Base-by-base conservation (phyloP, 306 rosid species). In the Vigna reflexopilosa region DNA sequence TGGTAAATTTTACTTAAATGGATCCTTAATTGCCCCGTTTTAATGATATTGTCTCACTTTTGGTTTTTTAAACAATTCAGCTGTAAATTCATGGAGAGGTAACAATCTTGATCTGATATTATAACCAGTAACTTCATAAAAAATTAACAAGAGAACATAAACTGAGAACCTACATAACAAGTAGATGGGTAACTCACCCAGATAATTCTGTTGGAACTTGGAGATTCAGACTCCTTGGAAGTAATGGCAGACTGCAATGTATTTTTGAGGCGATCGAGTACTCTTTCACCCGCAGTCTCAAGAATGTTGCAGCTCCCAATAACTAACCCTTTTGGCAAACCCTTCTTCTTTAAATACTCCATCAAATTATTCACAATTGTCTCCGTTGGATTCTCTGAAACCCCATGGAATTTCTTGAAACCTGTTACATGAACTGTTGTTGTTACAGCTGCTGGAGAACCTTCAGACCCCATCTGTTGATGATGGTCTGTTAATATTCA, bases 361-460 rank as follows among this genome's bases (percentile, higher is more conserved):
- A 42, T 58, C 73, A 95, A 89, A 40, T 90, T 88, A 80, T 62
- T 79, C 65, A 88, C 97, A 64, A 92, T 84, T 3, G 88, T 83
- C 85, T 95, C 98, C 0, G 98, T 95, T 3, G 98, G 98, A 83
- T 95, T 95, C 81, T 91, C 97, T 0, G 96, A 90, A 88, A 95
- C 98, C 75, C 98, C 98, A 57, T 95, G 98, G 86, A 95, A 95
- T 87, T 91, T 95, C 93, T 90, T 92, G 82, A 95, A 95, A 64
- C 98, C 98, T 8, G 98, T 95, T 50, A 92, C 87, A 83, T 92
- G 87, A 88, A 95, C 83, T 49, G 90, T 88, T 44, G 90, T 88
- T 44, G 89, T 89, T 44, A 91, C 88, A 12, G 91, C 76, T 13
- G 87, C 84, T 16, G 90, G 82, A 85, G 98, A 95, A 85, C 92